phyloP scores from a whole-genome alignment of 768 basidiomycete species.

The Boletus bicolor region DNA sequence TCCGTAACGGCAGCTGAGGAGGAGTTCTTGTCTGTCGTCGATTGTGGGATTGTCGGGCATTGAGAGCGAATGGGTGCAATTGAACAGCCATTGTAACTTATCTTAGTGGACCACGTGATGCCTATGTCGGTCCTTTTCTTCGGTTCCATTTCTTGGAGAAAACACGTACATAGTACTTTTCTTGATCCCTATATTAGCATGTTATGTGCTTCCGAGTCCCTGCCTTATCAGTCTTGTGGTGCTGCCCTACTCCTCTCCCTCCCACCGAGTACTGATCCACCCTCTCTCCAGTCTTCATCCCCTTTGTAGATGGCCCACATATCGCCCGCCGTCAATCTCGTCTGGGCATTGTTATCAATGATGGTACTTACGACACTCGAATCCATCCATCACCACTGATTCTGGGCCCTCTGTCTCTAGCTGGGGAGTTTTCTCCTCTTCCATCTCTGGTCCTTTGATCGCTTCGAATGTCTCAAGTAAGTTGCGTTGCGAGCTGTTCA shows the following conservation, averaged over 20 bases:
- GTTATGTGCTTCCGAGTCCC: too few species aligned
- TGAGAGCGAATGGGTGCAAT: too few species aligned
- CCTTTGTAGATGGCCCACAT: slow-evolving; percentile 52
- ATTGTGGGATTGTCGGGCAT: slow-evolving; percentile 28
- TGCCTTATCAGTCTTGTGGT: too few species aligned
- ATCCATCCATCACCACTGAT: background rate
- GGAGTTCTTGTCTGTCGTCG: slow-evolving; percentile 66
- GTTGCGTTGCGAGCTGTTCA: slow-evolving; percentile 8
- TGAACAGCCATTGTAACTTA: too few species aligned
- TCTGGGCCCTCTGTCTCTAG: slow-evolving; percentile 30
- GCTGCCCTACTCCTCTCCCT: too few species aligned
- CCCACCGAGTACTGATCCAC: too few species aligned
- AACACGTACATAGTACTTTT: too few species aligned
- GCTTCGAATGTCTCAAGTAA: slow-evolving; percentile 69
- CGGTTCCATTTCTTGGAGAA: too few species aligned
- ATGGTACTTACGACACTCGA: slow-evolving; percentile 35
- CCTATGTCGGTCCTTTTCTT: too few species aligned
- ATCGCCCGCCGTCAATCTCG: slow-evolving; percentile 56
- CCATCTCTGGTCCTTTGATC: slow-evolving; percentile 79
- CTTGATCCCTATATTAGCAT: too few species aligned
- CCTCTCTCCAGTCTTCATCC: too few species aligned
- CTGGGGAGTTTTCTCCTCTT: slow-evolving; percentile 60
- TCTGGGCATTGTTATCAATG: slow-evolving; percentile 56
- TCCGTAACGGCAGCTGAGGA: slow-evolving; percentile 85
- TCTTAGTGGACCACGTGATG: too few species aligned